These are phyloP conservation scores for Trichocladium uniseriatum DNA, from an alignment of 495 filamentous ascomycete genomes.

Conservation along the genomic window DNA sequence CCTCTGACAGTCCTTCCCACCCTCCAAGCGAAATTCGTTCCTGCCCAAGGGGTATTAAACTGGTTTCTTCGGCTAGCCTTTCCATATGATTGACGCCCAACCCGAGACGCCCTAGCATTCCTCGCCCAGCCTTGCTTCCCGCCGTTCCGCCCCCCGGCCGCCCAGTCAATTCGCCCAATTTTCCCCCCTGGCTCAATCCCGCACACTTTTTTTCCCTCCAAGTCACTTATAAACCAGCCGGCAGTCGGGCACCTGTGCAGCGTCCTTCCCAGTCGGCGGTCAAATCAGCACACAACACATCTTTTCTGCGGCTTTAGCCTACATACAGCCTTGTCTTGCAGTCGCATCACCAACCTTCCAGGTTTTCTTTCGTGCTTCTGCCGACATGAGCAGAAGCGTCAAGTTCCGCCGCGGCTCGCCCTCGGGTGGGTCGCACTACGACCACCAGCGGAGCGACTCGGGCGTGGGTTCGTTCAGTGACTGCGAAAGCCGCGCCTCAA, in stretches of 20 bases:
- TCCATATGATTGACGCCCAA: slow-evolving; percentile 27
- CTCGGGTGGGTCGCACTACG: slow-evolving; percentile 21
- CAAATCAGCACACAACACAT: slow-evolving; percentile 38
- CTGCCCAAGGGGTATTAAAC: slow-evolving; percentile 13
- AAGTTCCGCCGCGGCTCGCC: slow-evolving; percentile 27
- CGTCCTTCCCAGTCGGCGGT: slow-evolving; percentile 17
- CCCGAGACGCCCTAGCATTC: slow-evolving; percentile 15
- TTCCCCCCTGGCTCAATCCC: slow-evolving; percentile 15
- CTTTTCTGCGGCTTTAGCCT: slow-evolving; percentile 25
- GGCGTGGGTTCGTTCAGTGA: slow-evolving; percentile 31
- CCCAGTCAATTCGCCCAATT: slow-evolving; percentile 21
- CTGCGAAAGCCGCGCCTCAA: slow-evolving; percentile 22
- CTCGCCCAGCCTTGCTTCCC: slow-evolving; percentile 20
- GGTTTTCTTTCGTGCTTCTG: too few relatives aligned
- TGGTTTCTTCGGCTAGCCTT: slow-evolving; percentile 17
- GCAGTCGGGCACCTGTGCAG: slow-evolving; percentile 32
- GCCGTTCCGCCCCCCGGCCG: slow-evolving; percentile 5
- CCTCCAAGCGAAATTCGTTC: slow-evolving; percentile 24
- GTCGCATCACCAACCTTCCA: slow-evolving; percentile 10
- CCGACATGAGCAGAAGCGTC: slow-evolving; percentile 28
- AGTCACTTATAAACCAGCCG: slow-evolving; percentile 21
- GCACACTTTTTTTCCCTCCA: slow-evolving; percentile 17
- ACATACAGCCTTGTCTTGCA: slow-evolving; percentile 14
- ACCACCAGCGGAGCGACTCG: slow-evolving; percentile 29
- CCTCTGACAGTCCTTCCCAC: too few relatives aligned